Evolutionary conservation across 768 basidiomycete genomes (phyloP).

Genomic region (Boletus sp.): DNA sequence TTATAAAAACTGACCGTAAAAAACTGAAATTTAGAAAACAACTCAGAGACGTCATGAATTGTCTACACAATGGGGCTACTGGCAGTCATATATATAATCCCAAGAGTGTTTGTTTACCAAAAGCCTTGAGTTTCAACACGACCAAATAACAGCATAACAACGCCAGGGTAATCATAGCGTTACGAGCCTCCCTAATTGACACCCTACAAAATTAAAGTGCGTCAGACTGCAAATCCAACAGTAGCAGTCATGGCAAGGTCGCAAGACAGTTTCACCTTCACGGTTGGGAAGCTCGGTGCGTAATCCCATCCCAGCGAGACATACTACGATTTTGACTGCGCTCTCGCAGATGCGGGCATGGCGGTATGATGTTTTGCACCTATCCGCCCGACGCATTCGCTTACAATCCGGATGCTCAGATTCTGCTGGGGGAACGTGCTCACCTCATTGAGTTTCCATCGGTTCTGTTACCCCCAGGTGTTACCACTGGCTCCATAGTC

Average conservation of each 20-base stretch:
- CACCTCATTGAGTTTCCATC: slow-evolving; percentile 99
- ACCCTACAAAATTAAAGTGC: slow-evolving; percentile 5
- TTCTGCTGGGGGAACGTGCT: slow-evolving; percentile 88
- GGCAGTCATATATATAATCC: too few species aligned
- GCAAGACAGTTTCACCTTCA: slow-evolving; percentile 81
- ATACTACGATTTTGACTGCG: slow-evolving; percentile 9
- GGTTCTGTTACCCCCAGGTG: slow-evolving; percentile 87
- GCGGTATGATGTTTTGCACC: slow-evolving; percentile 52
- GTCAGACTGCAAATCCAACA: not conserved
- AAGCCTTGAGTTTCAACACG: slow-evolving; percentile 21
- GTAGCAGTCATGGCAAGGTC: slow-evolving; percentile 33
- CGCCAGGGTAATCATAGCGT: not conserved
- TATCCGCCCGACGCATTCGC: not conserved
- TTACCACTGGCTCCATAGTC: slow-evolving; percentile 92
- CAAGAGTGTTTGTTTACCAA: slow-evolving; percentile 18
- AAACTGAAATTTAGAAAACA: too few species aligned
- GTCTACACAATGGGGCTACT: too few species aligned
- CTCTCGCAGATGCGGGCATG: slow-evolving; percentile 82
- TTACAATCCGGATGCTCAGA: slow-evolving; percentile 43
- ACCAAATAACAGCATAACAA: slow-evolving; percentile 26
- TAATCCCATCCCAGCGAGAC: slow-evolving; percentile 5
- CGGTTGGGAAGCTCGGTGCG: slow-evolving; percentile 92
- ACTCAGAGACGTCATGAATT: too few species aligned
- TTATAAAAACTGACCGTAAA: too few species aligned
- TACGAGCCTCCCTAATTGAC: not conserved